Conservation (phyloP, 306 rosid species). For the Rubus parviflorus region DNA sequence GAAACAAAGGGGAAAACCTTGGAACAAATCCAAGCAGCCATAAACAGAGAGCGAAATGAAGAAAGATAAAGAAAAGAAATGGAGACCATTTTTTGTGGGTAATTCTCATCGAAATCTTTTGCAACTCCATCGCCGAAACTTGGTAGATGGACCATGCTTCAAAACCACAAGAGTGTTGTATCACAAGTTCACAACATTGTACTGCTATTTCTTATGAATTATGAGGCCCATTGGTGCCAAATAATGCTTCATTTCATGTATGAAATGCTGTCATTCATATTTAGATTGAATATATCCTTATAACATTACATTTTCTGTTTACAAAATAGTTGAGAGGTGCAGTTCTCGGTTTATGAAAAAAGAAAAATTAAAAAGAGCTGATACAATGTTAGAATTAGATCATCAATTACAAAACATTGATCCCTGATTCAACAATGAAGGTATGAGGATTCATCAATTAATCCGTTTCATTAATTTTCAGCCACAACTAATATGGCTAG, state of each 20-base stretch:
- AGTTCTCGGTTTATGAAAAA: too few relatives aligned
- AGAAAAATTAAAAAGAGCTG: too few relatives aligned
- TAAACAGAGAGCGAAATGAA: conserved; percentile 41
- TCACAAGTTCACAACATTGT: neutral
- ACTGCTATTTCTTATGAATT: neutral
- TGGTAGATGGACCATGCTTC: neutral
- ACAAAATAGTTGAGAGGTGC: too few relatives aligned
- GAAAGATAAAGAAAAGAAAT: neutral
- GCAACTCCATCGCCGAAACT: neutral
- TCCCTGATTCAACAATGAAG: neutral
- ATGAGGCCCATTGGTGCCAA: neutral
- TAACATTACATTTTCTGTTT: too few relatives aligned
- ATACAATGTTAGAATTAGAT: neutral
- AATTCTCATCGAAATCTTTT: neutral
- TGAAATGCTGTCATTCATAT: neutral
- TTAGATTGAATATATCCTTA: too few relatives aligned
- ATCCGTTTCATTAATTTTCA: neutral
- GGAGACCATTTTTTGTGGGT: neutral
- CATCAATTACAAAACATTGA: neutral
- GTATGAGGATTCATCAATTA: too few relatives aligned
- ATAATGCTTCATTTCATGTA: neutral
- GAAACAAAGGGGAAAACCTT: conserved; percentile 88
- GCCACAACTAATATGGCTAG: neutral
- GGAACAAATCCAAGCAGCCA: conserved; percentile 81
- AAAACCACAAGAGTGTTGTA: neutral